Conservation (phyloP, 2,329 filamentous ascomycete species). For the Plectosphaerella cucumerina region DNA sequence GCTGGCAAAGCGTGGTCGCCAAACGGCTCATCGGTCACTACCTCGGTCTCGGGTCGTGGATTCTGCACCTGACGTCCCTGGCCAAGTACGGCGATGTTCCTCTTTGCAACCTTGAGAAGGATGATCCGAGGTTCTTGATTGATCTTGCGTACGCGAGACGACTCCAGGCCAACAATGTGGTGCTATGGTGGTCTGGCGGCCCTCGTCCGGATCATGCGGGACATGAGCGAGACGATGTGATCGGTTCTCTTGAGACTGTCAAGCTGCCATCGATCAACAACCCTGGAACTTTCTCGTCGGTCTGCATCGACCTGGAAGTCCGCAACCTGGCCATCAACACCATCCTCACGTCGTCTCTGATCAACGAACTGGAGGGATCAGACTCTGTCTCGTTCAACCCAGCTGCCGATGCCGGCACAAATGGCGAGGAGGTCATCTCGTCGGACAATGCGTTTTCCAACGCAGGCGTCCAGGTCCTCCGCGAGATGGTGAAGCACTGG, state of each 20-base stretch:
- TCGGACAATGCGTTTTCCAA: slow-evolving; percentile 72
- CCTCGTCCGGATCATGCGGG: slow-evolving; percentile 91
- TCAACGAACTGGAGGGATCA: slow-evolving; percentile 91
- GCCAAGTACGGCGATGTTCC: slow-evolving; percentile 92
- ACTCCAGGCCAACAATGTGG: slow-evolving; percentile 84
- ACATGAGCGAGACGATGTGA: slow-evolving; percentile 87
- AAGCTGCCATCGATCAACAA: slow-evolving; percentile 93
- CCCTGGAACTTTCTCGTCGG: slow-evolving; percentile 88
- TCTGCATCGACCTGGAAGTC: slow-evolving; percentile 92
- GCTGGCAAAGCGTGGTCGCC: slow-evolving; percentile 88
- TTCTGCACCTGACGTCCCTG: slow-evolving; percentile 80
- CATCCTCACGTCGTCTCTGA: slow-evolving; percentile 89
- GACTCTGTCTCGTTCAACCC: slow-evolving; percentile 86
- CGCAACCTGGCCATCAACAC: slow-evolving; percentile 97
- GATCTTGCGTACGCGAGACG: slow-evolving; percentile 91
- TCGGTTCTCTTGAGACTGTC: slow-evolving; percentile 77
- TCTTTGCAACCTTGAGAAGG: slow-evolving; percentile 89
- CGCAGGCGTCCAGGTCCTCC: slow-evolving; percentile 81
- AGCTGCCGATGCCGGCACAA: slow-evolving; percentile 58
- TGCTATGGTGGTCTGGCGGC: slow-evolving; percentile 93
- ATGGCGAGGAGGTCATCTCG: slow-evolving; percentile 54
- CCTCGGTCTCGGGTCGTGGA: slow-evolving; percentile 87
- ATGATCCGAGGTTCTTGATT: slow-evolving; percentile 92
- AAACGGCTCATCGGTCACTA: slow-evolving; percentile 86
- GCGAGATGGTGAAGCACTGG: slow-evolving; percentile 99